Evolutionary conservation across 257 asterid species (phyloP).

Genomic region (Ajuga chamaepitys): DNA sequence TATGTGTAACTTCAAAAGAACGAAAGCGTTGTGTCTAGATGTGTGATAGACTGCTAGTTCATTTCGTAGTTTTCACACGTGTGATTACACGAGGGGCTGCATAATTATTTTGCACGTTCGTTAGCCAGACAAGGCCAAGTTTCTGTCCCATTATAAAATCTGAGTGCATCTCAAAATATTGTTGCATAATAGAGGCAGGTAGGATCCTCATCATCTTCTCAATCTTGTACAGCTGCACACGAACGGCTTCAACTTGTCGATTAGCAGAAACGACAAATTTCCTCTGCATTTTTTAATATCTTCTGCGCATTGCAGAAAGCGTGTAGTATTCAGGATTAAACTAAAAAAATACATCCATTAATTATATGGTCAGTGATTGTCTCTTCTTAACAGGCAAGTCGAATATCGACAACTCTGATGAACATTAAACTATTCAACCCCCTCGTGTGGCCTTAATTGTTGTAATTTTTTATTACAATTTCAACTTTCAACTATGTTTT

Average conservation of each 20-base stretch:
- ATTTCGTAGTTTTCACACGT: too few relatives aligned
- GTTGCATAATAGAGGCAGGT: neutral
- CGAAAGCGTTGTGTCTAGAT: too few relatives aligned
- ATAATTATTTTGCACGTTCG: too few relatives aligned
- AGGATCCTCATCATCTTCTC: neutral
- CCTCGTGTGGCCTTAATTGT: constrained; percentile 16
- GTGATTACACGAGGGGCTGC: too few relatives aligned
- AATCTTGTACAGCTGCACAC: constrained; percentile 20
- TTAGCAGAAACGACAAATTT: constrained; percentile 16
- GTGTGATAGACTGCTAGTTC: too few relatives aligned
- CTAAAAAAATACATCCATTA: neutral
- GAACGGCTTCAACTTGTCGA: constrained; percentile 3
- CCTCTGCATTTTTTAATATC: neutral
- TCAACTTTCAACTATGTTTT: too few relatives aligned
- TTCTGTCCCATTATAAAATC: neutral
- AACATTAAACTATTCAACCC: constrained; percentile 1
- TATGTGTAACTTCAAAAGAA: too few relatives aligned
- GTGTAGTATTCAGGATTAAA: neutral
- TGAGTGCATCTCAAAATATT: too few relatives aligned
- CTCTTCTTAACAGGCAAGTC: constrained; percentile 7
- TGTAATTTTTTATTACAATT: neutral
- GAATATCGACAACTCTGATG: constrained; percentile 18
- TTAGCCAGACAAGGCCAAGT: neutral
- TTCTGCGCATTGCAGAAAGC: neutral
- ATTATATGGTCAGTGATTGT: constrained; percentile 20